A percentile compares a stretch with the other conserved stretches of the same genome.
Evolutionary conservation across 768 basidiomycete species (phyloP).

Genomic region (Cubamyces sp.): DNA sequence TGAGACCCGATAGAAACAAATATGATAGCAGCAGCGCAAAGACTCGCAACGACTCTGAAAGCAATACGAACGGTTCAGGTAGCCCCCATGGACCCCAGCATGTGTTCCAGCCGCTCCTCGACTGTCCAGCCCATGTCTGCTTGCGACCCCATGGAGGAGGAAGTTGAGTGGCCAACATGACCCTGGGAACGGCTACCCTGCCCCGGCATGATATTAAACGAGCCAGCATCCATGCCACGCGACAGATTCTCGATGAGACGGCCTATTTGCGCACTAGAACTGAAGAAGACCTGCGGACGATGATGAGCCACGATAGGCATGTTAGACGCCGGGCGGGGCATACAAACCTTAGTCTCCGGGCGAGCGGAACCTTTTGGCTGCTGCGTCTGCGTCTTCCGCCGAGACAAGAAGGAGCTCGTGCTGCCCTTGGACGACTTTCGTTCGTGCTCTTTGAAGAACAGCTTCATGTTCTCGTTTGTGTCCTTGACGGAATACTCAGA

Average conservation of each 20-base stretch:
- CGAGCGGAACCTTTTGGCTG: slow-evolving; percentile 52
- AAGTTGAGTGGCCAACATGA: slow-evolving; percentile 49
- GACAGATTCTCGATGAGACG: slow-evolving; percentile 84
- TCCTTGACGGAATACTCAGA: slow-evolving; percentile 69
- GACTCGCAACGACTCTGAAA: slow-evolving; percentile 10
- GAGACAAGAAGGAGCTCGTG: slow-evolving; percentile 57
- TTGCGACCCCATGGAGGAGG: slow-evolving; percentile 65
- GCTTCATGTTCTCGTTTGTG: slow-evolving; percentile 62
- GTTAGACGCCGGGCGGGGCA: slow-evolving; percentile 1
- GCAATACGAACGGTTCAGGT: slow-evolving; percentile 28
- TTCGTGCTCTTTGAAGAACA: slow-evolving; percentile 78
- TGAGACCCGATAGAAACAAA: slow-evolving; percentile 13
- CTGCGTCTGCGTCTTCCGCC: slow-evolving; percentile 53
- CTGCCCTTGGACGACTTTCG: slow-evolving; percentile 71
- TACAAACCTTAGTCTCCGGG: slow-evolving; percentile 82
- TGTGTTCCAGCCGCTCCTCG: slow-evolving; percentile 76
- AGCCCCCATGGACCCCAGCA: slow-evolving; percentile 52
- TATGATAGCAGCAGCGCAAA: slow-evolving; percentile 18
- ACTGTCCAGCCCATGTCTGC: slow-evolving; percentile 69
- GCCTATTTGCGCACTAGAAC: slow-evolving; percentile 77
- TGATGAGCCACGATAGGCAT: slow-evolving; percentile 18
- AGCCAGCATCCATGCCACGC: slow-evolving; percentile 79
- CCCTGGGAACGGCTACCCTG: slow-evolving; percentile 32
- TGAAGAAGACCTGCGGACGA: slow-evolving; percentile 65
- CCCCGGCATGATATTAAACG: slow-evolving; percentile 73